Base-by-base conservation (phyloP, 78 protist genomes). In the Polysphondylium violaceum region DNA sequence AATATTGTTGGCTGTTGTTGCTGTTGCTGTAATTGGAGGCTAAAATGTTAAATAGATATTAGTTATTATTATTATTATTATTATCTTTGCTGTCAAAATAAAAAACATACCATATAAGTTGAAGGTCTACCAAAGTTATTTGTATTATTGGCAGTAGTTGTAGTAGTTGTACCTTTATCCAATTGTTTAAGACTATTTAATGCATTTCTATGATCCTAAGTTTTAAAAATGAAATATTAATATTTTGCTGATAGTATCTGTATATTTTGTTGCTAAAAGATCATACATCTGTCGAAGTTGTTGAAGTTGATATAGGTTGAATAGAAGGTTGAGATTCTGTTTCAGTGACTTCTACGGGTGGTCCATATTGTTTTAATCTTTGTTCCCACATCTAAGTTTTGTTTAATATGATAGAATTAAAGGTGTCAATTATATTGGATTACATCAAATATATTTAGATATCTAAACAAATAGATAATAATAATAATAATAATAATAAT, bases 131-230 rank as follows among this genome's bases (percentile, higher is more conserved):
- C 76, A 55, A 53, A 50, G 27, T 25, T 67, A 55, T 75, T 19
- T 1, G 87, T n/a, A 29, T 31, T 44, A 7, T 36, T 8, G 8
- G 67, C 19, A 2, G 65, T 50, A 4, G 79, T 55, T 27, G 61
- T 36, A 2, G 69, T 16, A 3, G 71, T 31, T 33, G 74, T 47
- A 25, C 27, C 27, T 31, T n/a, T 55, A 53, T 79, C 53, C 23
- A 67, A 67, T 67, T 77, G 87, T 65, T 44, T 38, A 17, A 79
- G 25, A 29, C 55, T 50, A 67, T 79, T 64, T 60, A 79, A 53
- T n/a, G 71, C 50, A 3, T 38, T 47, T 79, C 88, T 64, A 55
- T 33, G 69, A 43, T 79, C 77, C 2, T 55, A 40, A 19, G 1
- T 25, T 38, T 36, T 65, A 33, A 19, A 19, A n/a, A n/a, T 12